Conservation (phyloP, 495 filamentous ascomycete genomes). For the Talaromyces thailandensis region DNA sequence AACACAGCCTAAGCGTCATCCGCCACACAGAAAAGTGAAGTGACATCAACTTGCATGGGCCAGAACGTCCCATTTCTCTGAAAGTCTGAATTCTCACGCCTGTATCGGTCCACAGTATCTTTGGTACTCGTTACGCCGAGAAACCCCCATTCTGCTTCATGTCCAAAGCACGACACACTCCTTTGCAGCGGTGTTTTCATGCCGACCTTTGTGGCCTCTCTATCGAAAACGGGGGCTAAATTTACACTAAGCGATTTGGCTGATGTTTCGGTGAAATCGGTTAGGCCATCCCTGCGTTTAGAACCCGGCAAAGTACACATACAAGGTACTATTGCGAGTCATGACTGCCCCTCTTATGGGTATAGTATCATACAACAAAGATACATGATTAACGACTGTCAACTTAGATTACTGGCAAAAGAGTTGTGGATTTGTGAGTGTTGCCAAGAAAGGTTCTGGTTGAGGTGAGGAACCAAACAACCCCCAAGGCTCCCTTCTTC, state of each 20-base stretch:
- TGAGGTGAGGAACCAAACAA: background rate
- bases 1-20: slow-evolving; percentile 1
- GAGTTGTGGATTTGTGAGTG: background rate
- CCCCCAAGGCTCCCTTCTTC: background rate
- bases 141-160: background rate
- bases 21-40: background rate
- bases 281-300: background rate
- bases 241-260: background rate
- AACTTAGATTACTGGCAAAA: background rate
- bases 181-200: background rate
- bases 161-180: background rate
- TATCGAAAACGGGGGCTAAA: background rate
- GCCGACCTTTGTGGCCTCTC: background rate
- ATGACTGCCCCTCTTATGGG: background rate
- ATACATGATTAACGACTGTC: background rate
- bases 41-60: slow-evolving; percentile 6
- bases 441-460: background rate
- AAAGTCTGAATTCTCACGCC: background rate
- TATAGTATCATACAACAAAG: background rate
- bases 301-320: background rate
- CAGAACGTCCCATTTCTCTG: slow-evolving; percentile 1
- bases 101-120: background rate
- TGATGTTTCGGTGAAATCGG: background rate
- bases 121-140: background rate
- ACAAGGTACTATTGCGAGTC: background rate